Conservation (phyloP, 2,329 filamentous ascomycete genomes). For the Atkinsonella texensis region DNA sequence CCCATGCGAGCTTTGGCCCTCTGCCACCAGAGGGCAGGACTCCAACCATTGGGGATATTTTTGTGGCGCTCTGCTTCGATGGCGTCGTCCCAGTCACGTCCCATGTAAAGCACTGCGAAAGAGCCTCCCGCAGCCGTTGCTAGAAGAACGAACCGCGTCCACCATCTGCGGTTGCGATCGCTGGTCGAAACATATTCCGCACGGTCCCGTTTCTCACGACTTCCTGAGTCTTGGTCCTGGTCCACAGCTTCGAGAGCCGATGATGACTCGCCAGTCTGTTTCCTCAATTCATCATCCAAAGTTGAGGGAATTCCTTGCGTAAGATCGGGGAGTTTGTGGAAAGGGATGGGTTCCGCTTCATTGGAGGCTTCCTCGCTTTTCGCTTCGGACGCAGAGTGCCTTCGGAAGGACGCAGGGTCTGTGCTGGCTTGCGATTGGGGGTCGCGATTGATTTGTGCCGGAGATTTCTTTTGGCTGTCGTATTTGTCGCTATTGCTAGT, state of each 20-base stretch:
- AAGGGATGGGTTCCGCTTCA: slow-evolving; percentile 33
- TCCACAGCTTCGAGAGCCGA: slow-evolving; percentile 24
- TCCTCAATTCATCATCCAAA: slow-evolving; percentile 60
- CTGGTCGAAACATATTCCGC: slow-evolving; percentile 83
- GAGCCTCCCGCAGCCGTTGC: slow-evolving; percentile 43
- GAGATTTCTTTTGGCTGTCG: slow-evolving; percentile 5
- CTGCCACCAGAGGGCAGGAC: slow-evolving; percentile 62
- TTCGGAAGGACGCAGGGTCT: slow-evolving; percentile 5
- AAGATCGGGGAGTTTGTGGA: slow-evolving; percentile 71
- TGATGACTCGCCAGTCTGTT: slow-evolving; percentile 23
- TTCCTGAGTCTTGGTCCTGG: slow-evolving; percentile 19
- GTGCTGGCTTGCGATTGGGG: slow-evolving; percentile 3
- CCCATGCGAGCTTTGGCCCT: slow-evolving; percentile 64
- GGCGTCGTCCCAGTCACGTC: slow-evolving; percentile 77
- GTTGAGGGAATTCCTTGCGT: slow-evolving; percentile 94
- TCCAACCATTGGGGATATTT: slow-evolving; percentile 72
- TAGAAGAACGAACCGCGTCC: slow-evolving; percentile 65
- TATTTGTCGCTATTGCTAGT: slow-evolving; percentile 7
- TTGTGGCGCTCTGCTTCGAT: slow-evolving; percentile 59
- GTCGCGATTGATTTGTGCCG: not conserved
- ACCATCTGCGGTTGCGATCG: slow-evolving; percentile 65
- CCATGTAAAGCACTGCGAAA: slow-evolving; percentile 59
- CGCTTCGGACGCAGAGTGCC: not conserved
- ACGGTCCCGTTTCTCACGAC: slow-evolving; percentile 32
- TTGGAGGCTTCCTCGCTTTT: slow-evolving; percentile 15